Conservation (phyloP, 176 grass and related monocot genomes). For the Areca catechu region DNA sequence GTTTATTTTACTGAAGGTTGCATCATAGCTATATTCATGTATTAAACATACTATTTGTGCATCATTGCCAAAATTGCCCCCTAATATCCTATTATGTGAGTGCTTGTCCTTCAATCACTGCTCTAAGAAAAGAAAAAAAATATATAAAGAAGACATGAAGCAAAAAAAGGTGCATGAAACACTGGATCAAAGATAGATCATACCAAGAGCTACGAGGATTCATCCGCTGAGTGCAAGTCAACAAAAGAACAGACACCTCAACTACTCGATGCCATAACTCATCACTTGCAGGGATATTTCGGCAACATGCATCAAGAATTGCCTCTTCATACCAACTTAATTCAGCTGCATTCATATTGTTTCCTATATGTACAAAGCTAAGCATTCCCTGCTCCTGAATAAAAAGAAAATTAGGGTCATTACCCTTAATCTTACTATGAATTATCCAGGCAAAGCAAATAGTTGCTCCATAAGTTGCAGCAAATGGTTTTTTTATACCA, state of each 20-base stretch:
- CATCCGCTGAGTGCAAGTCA: conserved; percentile 50
- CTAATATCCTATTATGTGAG: too few species aligned
- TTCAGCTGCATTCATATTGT: conserved; percentile 55
- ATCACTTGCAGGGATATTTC: conserved; percentile 68
- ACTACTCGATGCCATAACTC: conserved; percentile 62
- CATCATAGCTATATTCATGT: too few species aligned
- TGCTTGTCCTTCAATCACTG: too few species aligned
- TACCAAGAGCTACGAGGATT: conserved; percentile 89
- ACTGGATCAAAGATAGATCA: background rate
- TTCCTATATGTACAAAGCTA: conserved; percentile 63
- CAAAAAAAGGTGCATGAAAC: background rate
- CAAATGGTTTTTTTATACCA: too few species aligned
- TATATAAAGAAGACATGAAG: conserved; percentile 1
- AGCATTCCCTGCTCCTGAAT: conserved; percentile 68
- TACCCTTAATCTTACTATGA: too few species aligned
- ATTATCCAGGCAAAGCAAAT: too few species aligned
- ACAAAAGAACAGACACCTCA: conserved; percentile 66
- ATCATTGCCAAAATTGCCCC: too few species aligned
- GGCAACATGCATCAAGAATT: conserved; percentile 68
- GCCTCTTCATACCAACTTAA: conserved; percentile 90
- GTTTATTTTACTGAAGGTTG: too few species aligned
- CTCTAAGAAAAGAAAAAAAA: background rate
- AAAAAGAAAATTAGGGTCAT: background rate
- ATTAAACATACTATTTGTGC: too few species aligned
- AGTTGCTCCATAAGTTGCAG: too few species aligned